Percentiles rank a stretch among this genome's conserved stretches.
Conservation (phyloP, 495 filamentous ascomycete genomes). For the Penicillium turbatum region DNA sequence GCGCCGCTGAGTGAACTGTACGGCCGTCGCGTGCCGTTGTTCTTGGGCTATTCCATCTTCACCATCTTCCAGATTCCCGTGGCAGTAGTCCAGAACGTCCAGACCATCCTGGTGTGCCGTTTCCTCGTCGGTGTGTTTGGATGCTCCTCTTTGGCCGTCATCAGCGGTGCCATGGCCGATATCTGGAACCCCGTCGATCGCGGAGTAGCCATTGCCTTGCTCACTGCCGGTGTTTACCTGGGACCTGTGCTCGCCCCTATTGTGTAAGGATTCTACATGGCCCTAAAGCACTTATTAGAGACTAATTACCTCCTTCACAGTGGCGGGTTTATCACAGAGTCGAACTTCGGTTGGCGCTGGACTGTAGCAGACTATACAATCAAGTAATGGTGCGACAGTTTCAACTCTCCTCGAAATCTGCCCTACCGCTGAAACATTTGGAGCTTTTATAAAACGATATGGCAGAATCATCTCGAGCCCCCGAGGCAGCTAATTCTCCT, state of each 20-base stretch:
- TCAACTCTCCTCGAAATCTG: too few species aligned
- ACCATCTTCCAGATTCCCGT: conserved; percentile 60
- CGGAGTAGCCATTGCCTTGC: conserved; percentile 56
- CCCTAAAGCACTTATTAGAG: too few species aligned
- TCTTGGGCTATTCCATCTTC: conserved; percentile 53
- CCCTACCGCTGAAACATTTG: too few species aligned
- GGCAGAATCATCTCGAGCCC: too few species aligned
- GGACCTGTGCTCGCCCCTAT: conserved; percentile 51
- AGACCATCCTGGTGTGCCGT: conserved; percentile 56
- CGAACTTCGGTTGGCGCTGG: conserved; percentile 60
- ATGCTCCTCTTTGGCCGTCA: conserved; percentile 57
- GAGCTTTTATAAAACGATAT: too few species aligned
- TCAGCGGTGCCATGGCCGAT: conserved; percentile 58
- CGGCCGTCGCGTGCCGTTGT: conserved; percentile 53
- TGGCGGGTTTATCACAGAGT: conserved; percentile 55
- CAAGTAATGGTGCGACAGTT: too few species aligned
- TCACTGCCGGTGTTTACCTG: conserved; percentile 50
- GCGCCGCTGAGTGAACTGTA: conserved; percentile 55
- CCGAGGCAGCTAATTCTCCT: too few species aligned
- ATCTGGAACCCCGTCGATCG: conserved; percentile 58
- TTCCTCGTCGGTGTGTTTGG: conserved; percentile 62
- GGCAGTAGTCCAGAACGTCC: conserved; percentile 54
- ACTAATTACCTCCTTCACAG: conserved; percentile 20
- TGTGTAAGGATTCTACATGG: too few species aligned
- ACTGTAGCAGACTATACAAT: too few species aligned